Evolutionary conservation across 208 protist species (phyloP).

Genomic region (Acanthamoeba rhysodes): DNA sequence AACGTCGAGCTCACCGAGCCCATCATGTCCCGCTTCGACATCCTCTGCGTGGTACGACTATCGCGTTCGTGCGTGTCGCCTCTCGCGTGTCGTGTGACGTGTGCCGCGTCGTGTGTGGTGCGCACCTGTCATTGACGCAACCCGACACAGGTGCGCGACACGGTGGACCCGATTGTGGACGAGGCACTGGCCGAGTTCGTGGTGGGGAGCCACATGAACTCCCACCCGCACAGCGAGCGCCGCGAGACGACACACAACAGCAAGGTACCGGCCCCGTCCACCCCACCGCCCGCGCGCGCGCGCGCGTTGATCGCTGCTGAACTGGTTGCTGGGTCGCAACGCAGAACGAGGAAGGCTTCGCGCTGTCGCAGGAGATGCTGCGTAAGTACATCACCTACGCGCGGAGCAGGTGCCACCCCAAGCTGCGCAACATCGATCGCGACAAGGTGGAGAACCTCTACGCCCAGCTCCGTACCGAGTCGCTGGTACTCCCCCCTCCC

Average conservation of each 20-base stretch:
- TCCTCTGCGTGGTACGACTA: conserved; percentile 68
- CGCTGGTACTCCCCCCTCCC: no score
- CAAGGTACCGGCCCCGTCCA: neutral
- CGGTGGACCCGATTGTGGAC: conserved; percentile 97
- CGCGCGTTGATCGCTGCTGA: neutral
- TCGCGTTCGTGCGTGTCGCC: no score
- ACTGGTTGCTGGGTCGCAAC: neutral
- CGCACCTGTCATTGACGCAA: no score
- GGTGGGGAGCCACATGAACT: conserved; percentile 95
- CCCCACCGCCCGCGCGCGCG: neutral
- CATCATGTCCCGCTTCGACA: conserved; percentile 99
- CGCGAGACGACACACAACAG: neutral
- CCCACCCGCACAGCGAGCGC: conserved; percentile 49
- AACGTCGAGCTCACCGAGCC: conserved; percentile 99
- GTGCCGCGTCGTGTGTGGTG: no score
- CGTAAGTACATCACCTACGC: conserved; percentile 99
- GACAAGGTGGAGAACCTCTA: conserved; percentile 98
- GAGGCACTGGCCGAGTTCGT: conserved; percentile 97
- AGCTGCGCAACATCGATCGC: conserved; percentile 94
- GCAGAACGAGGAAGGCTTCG: conserved; percentile 39
- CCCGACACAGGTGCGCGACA: conserved; percentile 90
- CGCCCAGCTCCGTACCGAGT: conserved; percentile 97
- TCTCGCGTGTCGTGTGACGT: neutral
- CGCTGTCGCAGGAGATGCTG: conserved; percentile 96
- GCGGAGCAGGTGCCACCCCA: conserved; percentile 94